phyloP scores from a whole-genome alignment of 164 flowering plant genomes.

The grape (Vitis vinifera) region DNA sequence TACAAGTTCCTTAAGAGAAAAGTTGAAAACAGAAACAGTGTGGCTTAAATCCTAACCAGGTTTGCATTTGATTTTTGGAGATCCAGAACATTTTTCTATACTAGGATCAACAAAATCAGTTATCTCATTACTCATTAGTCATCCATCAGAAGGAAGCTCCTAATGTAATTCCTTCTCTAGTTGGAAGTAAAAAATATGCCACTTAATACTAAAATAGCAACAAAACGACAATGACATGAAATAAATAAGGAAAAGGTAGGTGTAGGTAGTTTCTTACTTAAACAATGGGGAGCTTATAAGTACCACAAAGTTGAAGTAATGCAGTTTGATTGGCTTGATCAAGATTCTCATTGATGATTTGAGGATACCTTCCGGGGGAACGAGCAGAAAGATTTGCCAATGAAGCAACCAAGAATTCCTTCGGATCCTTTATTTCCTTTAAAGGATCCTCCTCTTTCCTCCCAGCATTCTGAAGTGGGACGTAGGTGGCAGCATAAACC shows the following conservation, averaged over 20 bases:
- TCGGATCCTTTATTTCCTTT: constrained; percentile 72
- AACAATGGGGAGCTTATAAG: constrained; percentile 46
- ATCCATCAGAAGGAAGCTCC: too few species aligned
- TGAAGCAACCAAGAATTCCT: constrained; percentile 64
- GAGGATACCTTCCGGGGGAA: constrained; percentile 72
- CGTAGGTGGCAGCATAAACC: constrained; percentile 77
- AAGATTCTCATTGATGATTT: constrained; percentile 55
- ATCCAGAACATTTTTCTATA: too few species aligned
- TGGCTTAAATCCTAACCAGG: too few species aligned
- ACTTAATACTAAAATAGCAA: neutral
- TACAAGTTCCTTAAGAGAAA: too few species aligned
- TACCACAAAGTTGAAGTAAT: constrained; percentile 66
- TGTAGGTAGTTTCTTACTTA: constrained; percentile 34
- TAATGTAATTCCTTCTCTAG: neutral
- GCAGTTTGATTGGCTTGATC: constrained; percentile 73
- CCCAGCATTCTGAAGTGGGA: constrained; percentile 82
- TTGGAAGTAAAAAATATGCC: neutral
- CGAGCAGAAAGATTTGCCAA: constrained; percentile 61
- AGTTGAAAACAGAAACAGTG: too few species aligned
- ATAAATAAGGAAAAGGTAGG: neutral
- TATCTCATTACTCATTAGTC: too few species aligned
- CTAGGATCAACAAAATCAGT: too few species aligned
- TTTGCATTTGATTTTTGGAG: too few species aligned
- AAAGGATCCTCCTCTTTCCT: constrained; percentile 91
- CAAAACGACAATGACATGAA: neutral